phyloP scores from a whole-genome alignment of 2,329 filamentous ascomycete species.

The Cercospora sesami region DNA sequence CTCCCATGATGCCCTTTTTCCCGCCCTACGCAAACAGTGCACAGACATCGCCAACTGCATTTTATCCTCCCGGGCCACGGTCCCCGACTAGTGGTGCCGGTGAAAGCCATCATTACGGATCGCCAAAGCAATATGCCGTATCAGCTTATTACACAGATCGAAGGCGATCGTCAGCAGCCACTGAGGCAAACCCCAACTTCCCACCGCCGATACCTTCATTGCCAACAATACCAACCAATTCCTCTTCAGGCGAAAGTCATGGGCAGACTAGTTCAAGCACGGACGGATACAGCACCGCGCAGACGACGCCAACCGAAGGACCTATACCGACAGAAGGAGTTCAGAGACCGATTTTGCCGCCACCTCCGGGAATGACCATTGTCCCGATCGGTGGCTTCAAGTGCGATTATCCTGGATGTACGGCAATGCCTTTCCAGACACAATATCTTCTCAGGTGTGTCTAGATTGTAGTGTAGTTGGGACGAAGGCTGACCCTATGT shows the following conservation, averaged over 20 bases:
- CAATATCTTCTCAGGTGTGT: constrained; percentile 69
- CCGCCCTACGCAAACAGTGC: constrained; percentile 27
- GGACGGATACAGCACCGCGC: constrained; percentile 39
- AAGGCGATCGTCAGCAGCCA: constrained; percentile 26
- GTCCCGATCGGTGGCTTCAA: constrained; percentile 51
- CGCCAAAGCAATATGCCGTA: constrained; percentile 26
- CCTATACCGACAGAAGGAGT: constrained; percentile 36
- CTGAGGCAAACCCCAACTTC: constrained; percentile 18
- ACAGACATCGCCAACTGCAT: constrained; percentile 34
- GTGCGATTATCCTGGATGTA: constrained; percentile 66
- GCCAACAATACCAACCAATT: constrained; percentile 33
- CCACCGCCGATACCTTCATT: constrained; percentile 28
- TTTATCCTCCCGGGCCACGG: constrained; percentile 20
- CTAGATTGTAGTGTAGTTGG: neutral
- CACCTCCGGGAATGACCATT: constrained; percentile 40
- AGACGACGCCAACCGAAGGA: constrained; percentile 40
- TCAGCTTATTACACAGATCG: constrained; percentile 30
- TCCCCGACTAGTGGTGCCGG: constrained; percentile 34
- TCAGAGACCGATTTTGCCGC: constrained; percentile 32
- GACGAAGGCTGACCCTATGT: neutral
- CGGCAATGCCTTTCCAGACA: constrained; percentile 72
- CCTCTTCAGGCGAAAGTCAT: constrained; percentile 38
- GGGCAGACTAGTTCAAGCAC: constrained; percentile 34
- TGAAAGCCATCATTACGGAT: constrained; percentile 31
- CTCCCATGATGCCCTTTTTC: constrained; percentile 31